Evolutionary conservation across 2,329 filamentous ascomycete genomes (phyloP), one percentile per base, ranked within the genome.

Genomic region (Juglanconis oblonga): DNA sequence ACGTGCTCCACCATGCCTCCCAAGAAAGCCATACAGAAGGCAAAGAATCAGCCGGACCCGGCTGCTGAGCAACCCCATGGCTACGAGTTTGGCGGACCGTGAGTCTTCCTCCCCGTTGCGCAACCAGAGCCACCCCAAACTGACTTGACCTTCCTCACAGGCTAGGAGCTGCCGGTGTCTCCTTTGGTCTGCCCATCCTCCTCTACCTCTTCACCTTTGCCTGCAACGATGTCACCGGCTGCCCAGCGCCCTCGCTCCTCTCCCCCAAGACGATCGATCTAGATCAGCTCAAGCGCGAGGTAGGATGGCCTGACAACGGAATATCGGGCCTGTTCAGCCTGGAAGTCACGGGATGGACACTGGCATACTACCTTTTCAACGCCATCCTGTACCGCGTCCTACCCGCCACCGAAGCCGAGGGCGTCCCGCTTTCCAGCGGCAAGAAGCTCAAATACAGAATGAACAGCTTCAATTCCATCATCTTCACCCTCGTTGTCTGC

Each of bases 141-240:
- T 52, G 49, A 36, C 31, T 17, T 32, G 36, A 36, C 36, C 49
- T 2, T 7, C 14, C n/a, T 11, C 58, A 5, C 50, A 96, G 92
- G 57, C 79, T 88, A 47, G 93, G 92, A 58, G 91, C 90, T 40
- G 84, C 88, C 62, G 83, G 77, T 63, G 91, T 98, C 69, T 90
- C 90, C 7, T 88, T 96, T 68, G 87, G 88, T 59, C 85, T 97
- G 1, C 94, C 94, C 0, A 62, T 92, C 47, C 81, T 93, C 65
- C 84, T 92, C 67, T 96, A 95, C 76, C 72, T 87, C 67, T 88
- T 94, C 71, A 83, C 87, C 51, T 96, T 97, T 71, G 80, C 89
- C 68, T 97, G 94, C 82, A 98, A 97, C 77, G 93, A 98, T 73
- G 80, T 96, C 64, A 89, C 91, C 8, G 94, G 95, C 61, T 98